Evolutionary conservation across 2,329 filamentous ascomycete genomes (phyloP).

Genomic region (Diplodia mutila): DNA sequence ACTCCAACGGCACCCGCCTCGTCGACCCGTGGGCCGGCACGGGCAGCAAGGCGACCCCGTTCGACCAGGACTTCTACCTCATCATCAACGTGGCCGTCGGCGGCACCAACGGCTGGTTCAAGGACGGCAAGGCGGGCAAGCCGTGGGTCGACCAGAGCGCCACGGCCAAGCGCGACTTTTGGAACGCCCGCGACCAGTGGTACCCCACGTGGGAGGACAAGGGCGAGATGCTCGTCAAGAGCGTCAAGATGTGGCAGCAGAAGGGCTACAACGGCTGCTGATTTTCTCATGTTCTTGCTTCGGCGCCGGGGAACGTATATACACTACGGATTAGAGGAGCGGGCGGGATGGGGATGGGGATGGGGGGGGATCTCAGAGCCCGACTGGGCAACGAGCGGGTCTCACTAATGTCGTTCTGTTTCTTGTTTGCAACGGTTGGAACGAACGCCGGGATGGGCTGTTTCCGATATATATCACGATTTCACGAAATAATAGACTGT

Average conservation of each 20-base stretch:
- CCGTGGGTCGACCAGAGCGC: constrained; percentile 75
- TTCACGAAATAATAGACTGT: constrained; percentile 11
- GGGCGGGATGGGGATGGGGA: not conserved
- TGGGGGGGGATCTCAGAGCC: not conserved
- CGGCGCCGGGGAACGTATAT: too few species aligned
- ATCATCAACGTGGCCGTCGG: constrained; percentile 78
- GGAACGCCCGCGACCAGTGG: constrained; percentile 69
- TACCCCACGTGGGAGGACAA: constrained; percentile 68
- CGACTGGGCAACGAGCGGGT: not conserved
- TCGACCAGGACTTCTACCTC: constrained; percentile 76
- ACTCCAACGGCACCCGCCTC: constrained; percentile 68
- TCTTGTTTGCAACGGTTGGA: too few species aligned
- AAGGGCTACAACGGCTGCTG: constrained; percentile 52
- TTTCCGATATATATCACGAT: not conserved
- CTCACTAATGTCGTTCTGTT: not conserved
- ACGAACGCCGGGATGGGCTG: too few species aligned
- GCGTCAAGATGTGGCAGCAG: constrained; percentile 62
- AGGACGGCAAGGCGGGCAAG: constrained; percentile 71
- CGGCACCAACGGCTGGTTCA: constrained; percentile 81
- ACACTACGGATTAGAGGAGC: too few species aligned
- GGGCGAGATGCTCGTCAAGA: constrained; percentile 69
- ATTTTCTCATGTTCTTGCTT: not conserved
- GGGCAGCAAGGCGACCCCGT: constrained; percentile 66
- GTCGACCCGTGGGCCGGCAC: constrained; percentile 67
- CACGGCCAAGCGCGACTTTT: constrained; percentile 76